Base-by-base conservation (phyloP, 257 asterid species). In the Jacaranda mimosifolia region DNA sequence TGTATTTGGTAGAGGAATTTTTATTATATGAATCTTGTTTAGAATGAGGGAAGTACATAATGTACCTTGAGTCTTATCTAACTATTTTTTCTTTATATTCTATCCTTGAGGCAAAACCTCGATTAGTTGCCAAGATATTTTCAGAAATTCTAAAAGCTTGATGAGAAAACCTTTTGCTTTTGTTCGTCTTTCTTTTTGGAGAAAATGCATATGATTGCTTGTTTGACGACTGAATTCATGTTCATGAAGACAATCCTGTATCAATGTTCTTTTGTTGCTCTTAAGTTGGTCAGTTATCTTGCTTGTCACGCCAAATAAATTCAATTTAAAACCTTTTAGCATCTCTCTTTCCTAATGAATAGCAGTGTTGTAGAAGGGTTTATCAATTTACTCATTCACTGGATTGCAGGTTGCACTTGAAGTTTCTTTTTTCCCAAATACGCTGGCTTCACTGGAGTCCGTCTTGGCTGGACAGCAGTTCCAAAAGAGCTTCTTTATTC, bases 361-460 rank as follows among this genome's bases (percentile, higher is more conserved):
- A 48, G 17, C n/a, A 17, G 39, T 49, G 15, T 57, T 43, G 6
- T 12, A 38, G 56, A 42, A 58, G 40, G 65, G 56, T 73, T 14
- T 58, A 62, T 39, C 38, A 10, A 14, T 73, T 68, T 32, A 52
- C 55, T 51, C 32, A 67, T 57, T 51, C 70, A 60, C 38, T 40
- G 73, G 42, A 75, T 64, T 85, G 81, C 89, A 95, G 99, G 99
- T 95, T 83, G 97, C 99, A 40, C 90, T 95, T 57, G 98, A 96
- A 89, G 96, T 94, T 73, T 96, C 99, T 73, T 96, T 98, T 96
- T 93, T 72, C 93, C 99, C 32, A 96, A 96, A 81, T 91, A 93
- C 63, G 98, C 98, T 46, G 98, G 99, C 17, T 96, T 96, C 85
- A 96, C 98, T 21, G 98, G 99, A 39, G 99, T 96, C 72, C 98